Evolutionary conservation across 805 yeast species (phyloP).

Genomic region (Monosporozyma yasuniensis): DNA sequence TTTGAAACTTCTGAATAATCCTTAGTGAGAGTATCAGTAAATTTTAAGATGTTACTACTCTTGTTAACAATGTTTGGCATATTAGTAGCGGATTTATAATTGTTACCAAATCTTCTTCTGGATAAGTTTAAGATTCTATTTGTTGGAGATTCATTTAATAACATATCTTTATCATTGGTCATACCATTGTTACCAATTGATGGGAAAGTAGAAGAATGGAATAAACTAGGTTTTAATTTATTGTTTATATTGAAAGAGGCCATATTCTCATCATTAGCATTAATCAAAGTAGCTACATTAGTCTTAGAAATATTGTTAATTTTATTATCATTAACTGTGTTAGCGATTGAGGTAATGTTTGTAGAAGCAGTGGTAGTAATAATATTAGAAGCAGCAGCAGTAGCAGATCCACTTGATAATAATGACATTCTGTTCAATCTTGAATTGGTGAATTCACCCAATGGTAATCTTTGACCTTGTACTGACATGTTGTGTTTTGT

Average conservation of each 20-base stretch:
- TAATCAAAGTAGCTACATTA: not conserved
- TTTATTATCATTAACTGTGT: not conserved
- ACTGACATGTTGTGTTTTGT: constrained; percentile 16
- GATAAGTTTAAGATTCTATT: constrained; percentile 1
- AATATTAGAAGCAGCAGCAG: not conserved
- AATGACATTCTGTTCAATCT: constrained; percentile 15
- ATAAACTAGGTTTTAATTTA: not conserved
- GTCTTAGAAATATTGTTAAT: not conserved
- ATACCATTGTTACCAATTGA: not conserved
- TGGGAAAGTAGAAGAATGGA: not conserved
- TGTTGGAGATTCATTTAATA: constrained; percentile 3
- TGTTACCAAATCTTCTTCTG: not conserved
- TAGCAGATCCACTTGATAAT: not conserved
- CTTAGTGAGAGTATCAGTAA: constrained; percentile 1
- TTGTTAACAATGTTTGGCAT: not conserved
- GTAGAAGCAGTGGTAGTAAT: not conserved
- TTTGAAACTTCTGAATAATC: constrained; percentile 18
- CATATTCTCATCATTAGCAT: not conserved
- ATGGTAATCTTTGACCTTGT: constrained; percentile 18
- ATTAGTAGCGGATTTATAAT: not conserved
- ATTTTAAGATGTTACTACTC: constrained; percentile 1
- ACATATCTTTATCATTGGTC: not conserved
- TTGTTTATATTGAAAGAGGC: not conserved
- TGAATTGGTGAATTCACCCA: constrained; percentile 22
- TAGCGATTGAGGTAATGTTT: no score